A percentile compares a stretch with the other conserved stretches of the same genome.
Conservation (phyloP, 306 rosid genomes). For the Acacia confusa region DNA sequence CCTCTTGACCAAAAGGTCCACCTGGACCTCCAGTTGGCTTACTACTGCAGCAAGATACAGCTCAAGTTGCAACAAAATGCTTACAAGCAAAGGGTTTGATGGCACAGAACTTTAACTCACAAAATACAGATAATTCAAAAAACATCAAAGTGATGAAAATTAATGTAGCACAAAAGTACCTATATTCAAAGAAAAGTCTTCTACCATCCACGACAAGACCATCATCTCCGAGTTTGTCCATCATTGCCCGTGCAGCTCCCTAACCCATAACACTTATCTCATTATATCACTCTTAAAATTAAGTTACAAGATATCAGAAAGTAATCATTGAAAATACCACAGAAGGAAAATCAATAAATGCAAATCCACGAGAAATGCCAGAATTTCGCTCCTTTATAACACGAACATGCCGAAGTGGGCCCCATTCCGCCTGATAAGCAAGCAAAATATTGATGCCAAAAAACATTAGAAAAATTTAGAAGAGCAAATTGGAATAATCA, state of each 20-base stretch:
- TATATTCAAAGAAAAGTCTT: constrained; percentile 89
- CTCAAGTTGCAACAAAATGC: constrained; percentile 30
- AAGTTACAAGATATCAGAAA: constrained; percentile 19
- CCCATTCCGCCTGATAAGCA: constrained; percentile 86
- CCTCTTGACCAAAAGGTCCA: constrained; percentile 74
- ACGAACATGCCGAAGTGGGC: constrained; percentile 97
- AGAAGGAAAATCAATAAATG: constrained; percentile 96
- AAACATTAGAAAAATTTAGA: constrained; percentile 5
- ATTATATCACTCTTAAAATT: constrained; percentile 29
- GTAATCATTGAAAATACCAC: constrained; percentile 57
- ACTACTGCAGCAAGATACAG: constrained; percentile 78
- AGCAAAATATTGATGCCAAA: constrained; percentile 19
- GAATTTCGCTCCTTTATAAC: constrained; percentile 96
- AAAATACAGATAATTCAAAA: constrained; percentile 1
- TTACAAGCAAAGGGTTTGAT: constrained; percentile 12
- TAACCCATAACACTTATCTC: constrained; percentile 43
- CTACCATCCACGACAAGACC: constrained; percentile 89
- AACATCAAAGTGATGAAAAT: constrained; percentile 4
- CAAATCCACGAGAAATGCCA: constrained; percentile 96
- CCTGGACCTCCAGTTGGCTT: constrained; percentile 95
- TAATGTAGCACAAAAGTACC: constrained; percentile 45
- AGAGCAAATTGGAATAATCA: constrained; percentile 19
- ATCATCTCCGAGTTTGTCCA: constrained; percentile 84
- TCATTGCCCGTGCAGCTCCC: constrained; percentile 92
- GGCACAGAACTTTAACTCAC: constrained; percentile 14